These are phyloP conservation scores for Wickerhamiella cacticola DNA, from an alignment of 805 yeast species.

Conservation along the genomic window DNA sequence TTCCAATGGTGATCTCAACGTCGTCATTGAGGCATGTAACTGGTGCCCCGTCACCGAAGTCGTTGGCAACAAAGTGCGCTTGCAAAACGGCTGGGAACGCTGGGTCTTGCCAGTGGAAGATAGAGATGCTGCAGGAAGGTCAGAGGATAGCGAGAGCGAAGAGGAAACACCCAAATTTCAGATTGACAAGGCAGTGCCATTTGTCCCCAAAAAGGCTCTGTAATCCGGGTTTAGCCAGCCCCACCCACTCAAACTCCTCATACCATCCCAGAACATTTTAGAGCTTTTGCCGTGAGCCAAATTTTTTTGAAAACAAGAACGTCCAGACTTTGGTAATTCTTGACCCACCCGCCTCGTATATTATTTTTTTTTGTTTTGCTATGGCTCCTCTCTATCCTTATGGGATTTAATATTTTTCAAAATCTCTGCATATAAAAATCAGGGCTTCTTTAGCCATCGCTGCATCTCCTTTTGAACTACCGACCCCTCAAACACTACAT, in stretches of 20 bases:
- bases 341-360: no score
- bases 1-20: constrained; percentile 41
- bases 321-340: no score
- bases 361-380: background rate
- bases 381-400: background rate
- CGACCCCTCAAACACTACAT: no score
- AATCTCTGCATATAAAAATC: background rate
- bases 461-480: constrained; percentile 4
- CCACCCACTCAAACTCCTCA: no score
- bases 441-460: background rate
- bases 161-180: constrained; percentile 25
- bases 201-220: constrained; percentile 25
- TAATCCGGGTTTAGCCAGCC: no score
- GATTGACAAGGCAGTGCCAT: constrained; percentile 30
- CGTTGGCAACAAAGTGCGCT: constrained; percentile 47
- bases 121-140: constrained; percentile 36
- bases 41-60: constrained; percentile 43
- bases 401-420: background rate
- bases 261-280: no score
- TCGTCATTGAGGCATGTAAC: constrained; percentile 45
- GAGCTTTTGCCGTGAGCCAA: no score
- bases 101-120: constrained; percentile 56
- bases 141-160: constrained; percentile 31
- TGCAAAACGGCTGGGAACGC: constrained; percentile 42
- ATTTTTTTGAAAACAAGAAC: no score